Base-by-base conservation (phyloP, 495 filamentous ascomycete genomes). In the Astrothelium macrocarpum region DNA sequence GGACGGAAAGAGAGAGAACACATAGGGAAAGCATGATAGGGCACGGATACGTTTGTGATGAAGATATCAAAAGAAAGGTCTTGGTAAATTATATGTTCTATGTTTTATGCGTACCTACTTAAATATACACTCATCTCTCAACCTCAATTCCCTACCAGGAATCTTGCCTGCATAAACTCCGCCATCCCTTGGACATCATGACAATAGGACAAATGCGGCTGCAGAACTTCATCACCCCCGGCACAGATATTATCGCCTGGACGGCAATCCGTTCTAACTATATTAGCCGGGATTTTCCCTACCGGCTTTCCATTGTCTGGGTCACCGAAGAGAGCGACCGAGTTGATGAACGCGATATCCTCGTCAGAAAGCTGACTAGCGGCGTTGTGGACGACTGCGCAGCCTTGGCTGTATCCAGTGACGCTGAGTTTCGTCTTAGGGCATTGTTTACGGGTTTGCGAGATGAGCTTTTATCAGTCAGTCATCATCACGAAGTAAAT, bases 191-290 rank as follows among this genome's bases (percentile, higher is more conserved):
- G 14, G 0, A 49, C 45, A 49, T 49, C 45, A 20, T 20, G 5
- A 49, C 45, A 49, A 49, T 72, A 72, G 5, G 68, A 68, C 60
- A 70, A 62, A 67, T 72, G 70, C 43, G 68, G 68, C 58, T 36
- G 23, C 20, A 67, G 58, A n/a, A 72, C 29, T 14, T 39, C 16
- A 43, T 39, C 20, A 42, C 23, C 20, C 12, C 59, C 11, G 29
- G 42, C 32, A 25, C 42, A 62, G 36, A 62, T 53, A 29, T 62
- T 39, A 36, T 62, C 61, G n/a, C 61, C 61, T 29, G 14, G 20
- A 62, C 49, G 39, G 43, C 42, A 62, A n/a, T 53, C 32, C 12
- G 43, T 53, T 31, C 43, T 53, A 29, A 53, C 43, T 39, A 53
- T 62, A 5, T 53, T 29, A 23, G 36, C 26, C 61, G 61, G 42